Conservation (phyloP, 495 filamentous ascomycete species). For the Daldinia childiae region DNA sequence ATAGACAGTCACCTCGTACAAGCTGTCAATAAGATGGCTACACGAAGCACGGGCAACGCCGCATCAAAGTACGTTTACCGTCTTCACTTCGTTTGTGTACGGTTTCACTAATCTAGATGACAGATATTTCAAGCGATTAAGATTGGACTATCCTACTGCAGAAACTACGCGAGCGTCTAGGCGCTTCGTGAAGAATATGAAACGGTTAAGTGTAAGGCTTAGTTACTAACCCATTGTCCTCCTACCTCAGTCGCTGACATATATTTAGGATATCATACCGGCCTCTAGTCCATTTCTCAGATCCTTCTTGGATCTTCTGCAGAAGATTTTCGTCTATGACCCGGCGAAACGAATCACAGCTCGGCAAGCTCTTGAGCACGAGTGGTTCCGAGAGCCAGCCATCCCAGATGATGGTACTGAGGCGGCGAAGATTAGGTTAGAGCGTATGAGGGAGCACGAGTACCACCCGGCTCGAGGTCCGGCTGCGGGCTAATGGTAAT, state of each 20-base stretch:
- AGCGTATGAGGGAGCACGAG: constrained; percentile 55
- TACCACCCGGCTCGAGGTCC: constrained; percentile 38
- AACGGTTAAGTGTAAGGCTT: constrained; percentile 76
- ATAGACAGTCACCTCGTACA: constrained; percentile 81
- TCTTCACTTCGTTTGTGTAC: neutral
- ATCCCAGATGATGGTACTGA: constrained; percentile 92
- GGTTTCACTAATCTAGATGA: constrained; percentile 39
- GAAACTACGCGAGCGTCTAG: constrained; percentile 90
- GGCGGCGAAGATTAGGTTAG: constrained; percentile 75
- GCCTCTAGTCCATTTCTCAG: constrained; percentile 78
- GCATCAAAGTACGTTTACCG: constrained; percentile 77
- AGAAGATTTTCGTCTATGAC: constrained; percentile 95
- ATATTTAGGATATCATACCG: constrained; percentile 84
- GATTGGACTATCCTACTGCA: constrained; percentile 85
- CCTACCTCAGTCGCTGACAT: constrained; percentile 45
- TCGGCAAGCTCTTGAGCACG: constrained; percentile 87
- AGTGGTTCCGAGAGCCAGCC: constrained; percentile 89
- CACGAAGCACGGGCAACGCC: constrained; percentile 73
- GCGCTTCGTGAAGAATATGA: constrained; percentile 97
- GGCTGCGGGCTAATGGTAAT: constrained; percentile 37
- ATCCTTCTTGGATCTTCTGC: constrained; percentile 86
- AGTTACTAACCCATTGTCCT: neutral
- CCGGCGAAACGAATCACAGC: constrained; percentile 90
- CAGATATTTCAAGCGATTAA: constrained; percentile 86
- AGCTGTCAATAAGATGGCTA: constrained; percentile 71